Base-by-base conservation (phyloP, 352 stramenopile species). In the Globisporangium apiculatum region DNA sequence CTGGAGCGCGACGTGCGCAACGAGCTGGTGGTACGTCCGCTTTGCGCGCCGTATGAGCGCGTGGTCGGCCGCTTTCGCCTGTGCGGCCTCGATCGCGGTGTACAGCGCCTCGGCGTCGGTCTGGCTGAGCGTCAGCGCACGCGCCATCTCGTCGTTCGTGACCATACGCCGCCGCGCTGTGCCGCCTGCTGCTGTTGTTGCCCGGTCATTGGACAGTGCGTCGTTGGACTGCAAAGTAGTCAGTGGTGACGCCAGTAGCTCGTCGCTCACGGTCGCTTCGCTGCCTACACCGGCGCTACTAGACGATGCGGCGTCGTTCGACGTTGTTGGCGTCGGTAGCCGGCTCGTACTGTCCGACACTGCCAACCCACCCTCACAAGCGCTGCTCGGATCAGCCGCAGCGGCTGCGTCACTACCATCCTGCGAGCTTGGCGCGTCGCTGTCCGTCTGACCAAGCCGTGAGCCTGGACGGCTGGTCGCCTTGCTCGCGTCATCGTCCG, bases 21-120 rank as follows among this genome's bases (percentile, higher is more conserved):
- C 70, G 17, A 91, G 74, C 55, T 88, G 77, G 6, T 81, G 68
- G 56, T 94, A 91, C 24, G 79, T 87, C 24, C 73, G 71, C 53
- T 69, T 69, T 5, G 79, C 81, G 47, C 65, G 55, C 17, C 79
- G 61, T 8, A 91, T 62, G 46, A 91, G 61, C 49, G 73, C 66
- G 1, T 43, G 66, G 58, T 91, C 81, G 1, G 77, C 80, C 11
- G 68, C 71, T 64, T 89, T 91, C 14, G 72, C 64, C 24, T 86
- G 68, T 10, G 83, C 83, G 7, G 72, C 66, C 48, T 86, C 83
- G 18, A 94, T 71, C 31, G 79, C 73, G 7, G 83, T 91, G 58
- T 91, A 88, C 8, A 94, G 67, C 9, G 82, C 73, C 53, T 94
- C 83, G 5, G 79, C 79, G 51, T 94, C 81, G 2, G 72, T 87